phyloP scores from a whole-genome alignment of 371 early-diverging fungal species.

The Mortierella sp. region DNA sequence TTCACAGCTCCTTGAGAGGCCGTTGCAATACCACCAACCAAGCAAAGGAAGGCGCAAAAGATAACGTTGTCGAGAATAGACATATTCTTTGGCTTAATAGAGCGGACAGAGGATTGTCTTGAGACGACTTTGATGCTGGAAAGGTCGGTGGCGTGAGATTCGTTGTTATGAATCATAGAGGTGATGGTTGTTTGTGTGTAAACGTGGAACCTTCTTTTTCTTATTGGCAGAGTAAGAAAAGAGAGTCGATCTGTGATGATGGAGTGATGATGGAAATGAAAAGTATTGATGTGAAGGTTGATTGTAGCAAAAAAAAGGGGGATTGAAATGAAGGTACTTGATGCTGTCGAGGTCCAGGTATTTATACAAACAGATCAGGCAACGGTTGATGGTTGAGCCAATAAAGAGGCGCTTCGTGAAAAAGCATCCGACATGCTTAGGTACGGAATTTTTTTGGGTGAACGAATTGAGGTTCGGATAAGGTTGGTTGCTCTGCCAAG shows the following conservation, averaged over 20 bases:
- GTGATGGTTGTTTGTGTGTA: background rate
- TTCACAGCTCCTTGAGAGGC: conserved; percentile 54
- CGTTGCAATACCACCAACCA: conserved; percentile 49
- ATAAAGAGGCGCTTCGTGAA: background rate
- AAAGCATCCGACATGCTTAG: background rate
- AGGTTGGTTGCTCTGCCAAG: background rate
- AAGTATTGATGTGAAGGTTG: background rate
- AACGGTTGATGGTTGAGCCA: background rate
- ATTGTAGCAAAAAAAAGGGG: background rate
- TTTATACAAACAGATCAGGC: conserved; percentile 2
- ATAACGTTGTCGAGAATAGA: conserved; percentile 49
- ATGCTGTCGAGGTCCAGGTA: background rate
- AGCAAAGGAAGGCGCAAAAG: conserved; percentile 47
- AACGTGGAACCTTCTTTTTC: background rate
- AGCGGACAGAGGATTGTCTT: conserved; percentile 34
- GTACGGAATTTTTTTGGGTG: background rate
- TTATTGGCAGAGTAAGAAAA: background rate
- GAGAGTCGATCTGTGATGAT: background rate
- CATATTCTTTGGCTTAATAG: conserved; percentile 34
- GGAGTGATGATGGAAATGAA: background rate
- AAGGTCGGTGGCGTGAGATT: conserved; percentile 27
- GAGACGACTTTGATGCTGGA: conserved; percentile 26
- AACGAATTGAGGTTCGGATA: background rate
- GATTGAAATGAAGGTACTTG: background rate
- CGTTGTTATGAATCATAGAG: conserved; percentile 24